Conservation (phyloP, 225 moss, liverwort and hornwort genomes). For the Climacium dendroides region DNA sequence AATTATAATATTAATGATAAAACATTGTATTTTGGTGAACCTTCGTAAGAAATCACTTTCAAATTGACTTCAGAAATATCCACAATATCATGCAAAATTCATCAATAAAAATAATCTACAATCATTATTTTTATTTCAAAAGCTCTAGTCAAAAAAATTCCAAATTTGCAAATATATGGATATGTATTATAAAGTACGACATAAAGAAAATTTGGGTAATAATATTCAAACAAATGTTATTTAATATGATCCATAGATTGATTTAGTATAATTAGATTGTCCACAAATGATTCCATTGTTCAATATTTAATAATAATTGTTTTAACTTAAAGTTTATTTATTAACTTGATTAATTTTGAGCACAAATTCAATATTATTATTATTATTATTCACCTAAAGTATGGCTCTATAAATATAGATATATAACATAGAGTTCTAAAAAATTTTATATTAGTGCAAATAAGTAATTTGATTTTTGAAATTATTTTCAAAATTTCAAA, state of each 20-base stretch:
- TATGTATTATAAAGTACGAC: not conserved
- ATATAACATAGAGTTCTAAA: accelerated
- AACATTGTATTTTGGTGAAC: not conserved
- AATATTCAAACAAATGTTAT: not conserved
- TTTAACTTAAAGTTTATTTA: not conserved
- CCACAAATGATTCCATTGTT: not conserved
- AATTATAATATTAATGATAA: not conserved
- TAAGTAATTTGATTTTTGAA: no score
- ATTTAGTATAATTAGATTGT: not conserved
- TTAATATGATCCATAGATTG: no score
- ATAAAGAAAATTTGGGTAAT: not conserved
- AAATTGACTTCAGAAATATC: not conserved
- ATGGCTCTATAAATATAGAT: no score
- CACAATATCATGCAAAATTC: not conserved
- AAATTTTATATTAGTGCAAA: no score
- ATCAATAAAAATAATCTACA: not conserved
- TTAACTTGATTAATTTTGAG: not conserved
- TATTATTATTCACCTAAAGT: not conserved
- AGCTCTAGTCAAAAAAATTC: not conserved
- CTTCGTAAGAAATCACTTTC: accelerated
- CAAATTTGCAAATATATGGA: not conserved
- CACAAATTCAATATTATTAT: not conserved
- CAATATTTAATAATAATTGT: not conserved
- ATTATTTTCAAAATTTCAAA: not conserved
- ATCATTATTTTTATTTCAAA: not conserved